Conservation (phyloP, 1,139 yeast species). For the Sugiyamaella xylanicola region DNA sequence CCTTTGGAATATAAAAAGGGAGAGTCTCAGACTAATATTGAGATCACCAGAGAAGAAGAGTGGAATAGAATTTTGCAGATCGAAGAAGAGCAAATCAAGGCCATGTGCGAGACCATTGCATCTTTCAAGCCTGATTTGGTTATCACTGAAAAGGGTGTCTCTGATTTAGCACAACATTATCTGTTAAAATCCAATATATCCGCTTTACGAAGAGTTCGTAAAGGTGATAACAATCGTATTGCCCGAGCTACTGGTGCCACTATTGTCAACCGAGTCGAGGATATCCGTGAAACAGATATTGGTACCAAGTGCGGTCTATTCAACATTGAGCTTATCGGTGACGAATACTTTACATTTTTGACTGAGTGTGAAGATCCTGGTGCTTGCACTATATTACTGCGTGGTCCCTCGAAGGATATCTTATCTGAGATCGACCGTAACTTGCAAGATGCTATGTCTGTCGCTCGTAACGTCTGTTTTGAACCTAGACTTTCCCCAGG, state of each 20-base stretch:
- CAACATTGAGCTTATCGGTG: constrained; percentile 94
- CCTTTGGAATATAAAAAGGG: constrained; percentile 99
- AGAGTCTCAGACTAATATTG: constrained; percentile 97
- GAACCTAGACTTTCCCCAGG: constrained; percentile 97
- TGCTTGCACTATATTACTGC: constrained; percentile 88
- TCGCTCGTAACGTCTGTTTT: constrained; percentile 90
- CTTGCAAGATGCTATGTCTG: constrained; percentile 98
- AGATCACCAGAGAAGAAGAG: constrained; percentile 93
- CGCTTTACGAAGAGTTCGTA: constrained; percentile 91
- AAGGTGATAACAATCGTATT: constrained; percentile 94
- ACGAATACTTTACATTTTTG: constrained; percentile 90
- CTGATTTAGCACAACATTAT: constrained; percentile 97
- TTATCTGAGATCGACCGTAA: constrained; percentile 95
- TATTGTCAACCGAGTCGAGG: constrained; percentile 93
- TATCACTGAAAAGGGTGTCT: constrained; percentile 97
- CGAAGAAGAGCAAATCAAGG: constrained; percentile 95
- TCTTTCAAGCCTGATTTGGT: constrained; percentile 91
- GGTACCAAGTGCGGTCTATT: constrained; percentile 90
- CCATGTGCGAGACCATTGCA: constrained; percentile 81
- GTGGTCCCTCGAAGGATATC: constrained; percentile 98
- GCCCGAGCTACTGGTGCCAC: constrained; percentile 98
- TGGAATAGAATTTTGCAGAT: constrained; percentile 95
- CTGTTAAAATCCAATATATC: constrained; percentile 90
- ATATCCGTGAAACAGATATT: constrained; percentile 83
- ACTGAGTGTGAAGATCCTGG: constrained; percentile 81